A percentile compares a stretch with the other conserved stretches of the same genome.
Evolutionary conservation across 306 rosid genomes (phyloP).

Genomic region (Hippophae tibetana): DNA sequence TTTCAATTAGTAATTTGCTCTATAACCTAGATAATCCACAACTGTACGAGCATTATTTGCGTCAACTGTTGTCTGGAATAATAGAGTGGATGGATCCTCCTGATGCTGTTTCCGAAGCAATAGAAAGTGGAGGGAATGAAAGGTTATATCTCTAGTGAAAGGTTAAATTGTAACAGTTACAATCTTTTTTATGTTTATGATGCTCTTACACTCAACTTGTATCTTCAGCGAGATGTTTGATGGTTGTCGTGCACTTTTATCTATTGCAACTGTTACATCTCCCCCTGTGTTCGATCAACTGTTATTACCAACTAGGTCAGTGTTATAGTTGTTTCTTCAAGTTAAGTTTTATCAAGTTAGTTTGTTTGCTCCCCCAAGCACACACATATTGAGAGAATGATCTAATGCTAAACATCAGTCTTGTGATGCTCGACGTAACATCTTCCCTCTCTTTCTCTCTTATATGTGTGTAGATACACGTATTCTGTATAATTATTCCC

Average conservation of each 20-base stretch:
- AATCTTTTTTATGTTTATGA: neutral
- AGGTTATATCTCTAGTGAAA: conserved; percentile 40
- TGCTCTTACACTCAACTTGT: conserved; percentile 22
- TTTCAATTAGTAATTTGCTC: conserved; percentile 20
- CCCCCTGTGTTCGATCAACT: conserved; percentile 67
- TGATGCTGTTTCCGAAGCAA: conserved; percentile 59
- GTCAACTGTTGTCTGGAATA: conserved; percentile 70
- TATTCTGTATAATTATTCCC: neutral
- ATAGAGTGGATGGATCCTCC: conserved; percentile 95
- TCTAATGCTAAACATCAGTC: too few relatives aligned
- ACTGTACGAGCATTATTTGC: conserved; percentile 73
- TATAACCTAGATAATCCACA: conserved; percentile 52
- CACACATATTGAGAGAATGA: too few relatives aligned
- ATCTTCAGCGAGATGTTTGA: conserved; percentile 84
- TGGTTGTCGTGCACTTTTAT: conserved; percentile 88
- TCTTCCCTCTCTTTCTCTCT: neutral
- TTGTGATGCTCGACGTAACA: neutral
- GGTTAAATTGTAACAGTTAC: conserved; percentile 7
- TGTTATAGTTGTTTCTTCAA: conserved; percentile 11
- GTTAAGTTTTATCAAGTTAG: neutral
- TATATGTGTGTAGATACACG: neutral
- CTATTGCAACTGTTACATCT: conserved; percentile 65
- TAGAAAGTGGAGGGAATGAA: conserved; percentile 75
- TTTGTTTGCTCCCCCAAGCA: neutral
- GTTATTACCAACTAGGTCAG: conserved; percentile 56